These are phyloP conservation scores for Eustoma russellianum DNA, from an alignment of 257 asterid species.

Conservation along the genomic window DNA sequence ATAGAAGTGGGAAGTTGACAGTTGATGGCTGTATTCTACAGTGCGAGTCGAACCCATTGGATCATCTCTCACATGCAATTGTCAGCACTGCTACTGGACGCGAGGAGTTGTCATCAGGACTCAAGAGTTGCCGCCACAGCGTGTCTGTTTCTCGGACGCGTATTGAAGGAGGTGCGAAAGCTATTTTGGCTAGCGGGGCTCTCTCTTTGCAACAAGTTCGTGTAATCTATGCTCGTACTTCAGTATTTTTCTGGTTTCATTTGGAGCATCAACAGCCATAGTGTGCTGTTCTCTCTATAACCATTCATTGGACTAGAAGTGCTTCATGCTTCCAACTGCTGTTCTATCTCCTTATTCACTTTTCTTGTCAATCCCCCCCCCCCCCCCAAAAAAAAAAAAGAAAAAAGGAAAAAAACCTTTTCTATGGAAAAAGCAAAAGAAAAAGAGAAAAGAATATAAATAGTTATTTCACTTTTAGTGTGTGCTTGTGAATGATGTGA, in stretches of 20 bases:
- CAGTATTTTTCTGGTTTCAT: conserved; percentile 78
- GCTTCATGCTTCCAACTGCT: too few species aligned
- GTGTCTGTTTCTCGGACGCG: conserved; percentile 69
- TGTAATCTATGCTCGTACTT: conserved; percentile 67
- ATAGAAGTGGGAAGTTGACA: conserved; percentile 83
- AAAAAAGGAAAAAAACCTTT: too few species aligned
- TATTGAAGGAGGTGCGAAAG: conserved; percentile 97
- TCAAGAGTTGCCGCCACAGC: conserved; percentile 30
- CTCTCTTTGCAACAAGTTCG: conserved; percentile 77
- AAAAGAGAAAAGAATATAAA: too few species aligned
- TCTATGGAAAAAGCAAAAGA: too few species aligned
- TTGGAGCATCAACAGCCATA: conserved; percentile 30
- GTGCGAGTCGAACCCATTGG: conserved; percentile 84
- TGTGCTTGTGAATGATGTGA: too few species aligned
- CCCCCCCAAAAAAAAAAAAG: too few species aligned
- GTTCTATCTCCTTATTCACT: too few species aligned
- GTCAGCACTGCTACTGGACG: conserved; percentile 65
- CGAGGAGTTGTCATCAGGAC: conserved; percentile 5
- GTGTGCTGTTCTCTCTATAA: not conserved
- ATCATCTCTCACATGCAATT: conserved; percentile 90
- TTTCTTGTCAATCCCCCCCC: too few species aligned
- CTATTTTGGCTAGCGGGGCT: conserved; percentile 77
- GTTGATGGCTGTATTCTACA: conserved; percentile 87
- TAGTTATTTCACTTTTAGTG: too few species aligned
- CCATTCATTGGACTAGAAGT: too few species aligned